Conservation (phyloP, 169 alveolate genomes). For the Plasmodium sp. region DNA sequence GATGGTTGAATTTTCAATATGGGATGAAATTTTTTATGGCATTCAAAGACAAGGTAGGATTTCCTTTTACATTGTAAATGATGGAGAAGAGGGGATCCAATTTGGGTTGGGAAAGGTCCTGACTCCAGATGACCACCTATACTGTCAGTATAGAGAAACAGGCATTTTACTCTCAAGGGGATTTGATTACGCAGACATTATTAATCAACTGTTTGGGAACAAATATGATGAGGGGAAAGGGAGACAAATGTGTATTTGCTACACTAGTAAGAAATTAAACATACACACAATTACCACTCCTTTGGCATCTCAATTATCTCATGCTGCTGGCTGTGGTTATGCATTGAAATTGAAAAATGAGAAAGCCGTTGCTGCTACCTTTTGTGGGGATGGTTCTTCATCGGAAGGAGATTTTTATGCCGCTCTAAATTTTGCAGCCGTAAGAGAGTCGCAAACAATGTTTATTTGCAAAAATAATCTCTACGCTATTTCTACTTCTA, state of each 20-base stretch:
- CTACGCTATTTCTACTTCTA: conserved; percentile 96
- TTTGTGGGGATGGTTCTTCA: conserved; percentile 99
- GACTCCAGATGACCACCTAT: conserved; percentile 89
- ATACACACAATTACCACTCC: conserved; percentile 96
- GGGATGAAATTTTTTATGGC: conserved; percentile 88
- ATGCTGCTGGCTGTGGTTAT: conserved; percentile 97
- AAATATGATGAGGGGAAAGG: conserved; percentile 95
- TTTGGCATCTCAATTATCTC: conserved; percentile 95
- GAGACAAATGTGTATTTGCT: conserved; percentile 97
- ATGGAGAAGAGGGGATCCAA: conserved; percentile 97
- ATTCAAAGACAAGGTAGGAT: conserved; percentile 93
- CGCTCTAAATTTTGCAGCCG: conserved; percentile 96
- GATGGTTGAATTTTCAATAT: conserved; percentile 83
- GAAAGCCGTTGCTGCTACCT: conserved; percentile 92
- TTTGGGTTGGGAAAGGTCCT: conserved; percentile 94
- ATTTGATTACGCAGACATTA: conserved; percentile 87
- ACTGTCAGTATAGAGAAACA: conserved; percentile 95
- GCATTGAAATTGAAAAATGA: conserved; percentile 89
- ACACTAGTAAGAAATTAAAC: conserved; percentile 89
- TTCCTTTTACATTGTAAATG: conserved; percentile 95
- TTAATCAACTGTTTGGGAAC: conserved; percentile 86
- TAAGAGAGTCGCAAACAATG: conserved; percentile 92
- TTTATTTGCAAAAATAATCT: conserved; percentile 96
- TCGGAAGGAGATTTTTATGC: conserved; percentile 97
- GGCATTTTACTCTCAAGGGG: conserved; percentile 95